Base-by-base conservation (phyloP, 345 rosid species). In the Rhizophora mangle region DNA sequence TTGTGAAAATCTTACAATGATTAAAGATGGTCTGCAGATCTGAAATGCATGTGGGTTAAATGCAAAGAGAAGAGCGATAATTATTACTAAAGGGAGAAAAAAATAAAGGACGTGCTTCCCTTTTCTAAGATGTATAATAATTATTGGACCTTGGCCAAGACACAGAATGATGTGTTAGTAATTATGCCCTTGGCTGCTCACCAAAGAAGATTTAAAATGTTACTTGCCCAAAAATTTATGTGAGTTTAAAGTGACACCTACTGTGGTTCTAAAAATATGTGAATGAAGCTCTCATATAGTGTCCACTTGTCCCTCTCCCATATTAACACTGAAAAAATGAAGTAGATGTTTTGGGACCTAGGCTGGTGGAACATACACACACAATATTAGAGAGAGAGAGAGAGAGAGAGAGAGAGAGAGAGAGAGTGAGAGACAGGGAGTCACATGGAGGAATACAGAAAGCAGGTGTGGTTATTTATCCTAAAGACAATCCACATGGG, bases 21-120 rank as follows among this genome's bases (percentile, higher is more conserved):
- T 29, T 62, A 64, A 71, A 60, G 55, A n/a, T 43, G 4, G 49
- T 3, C 18, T 43, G 49, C 49, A 15, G 49, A 80, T 77, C 78
- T 72, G 83, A 75, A 64, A 72, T 74, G 76, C 84, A 78, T 75
- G 18, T 70, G 83, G 74, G 78, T 72, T 72, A 49, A 59, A 66
- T 46, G 36, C 69, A 66, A 74, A 73, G 56, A 36, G 13, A 49
- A 49, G 55, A 5, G 34, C 2, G 31, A 37, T 53, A 55, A 30
- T 64, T 22, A 30, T 64, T 22, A 26, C 37, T 26, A 36, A 66
- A 39, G 47, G 15, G 15, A 13, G 46, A 37, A 37, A 37, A 37
- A 37, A 37, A 9, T 34, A 34, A 34, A 3, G 16, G 47, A 11
- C 47, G 3, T 43, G 5, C 49, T 13, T 3, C 49, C 49, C 49